Evolutionary conservation across 1,284 basidiomycete genomes (phyloP).

Genomic region (Pseudozyma tsukubaensis): DNA sequence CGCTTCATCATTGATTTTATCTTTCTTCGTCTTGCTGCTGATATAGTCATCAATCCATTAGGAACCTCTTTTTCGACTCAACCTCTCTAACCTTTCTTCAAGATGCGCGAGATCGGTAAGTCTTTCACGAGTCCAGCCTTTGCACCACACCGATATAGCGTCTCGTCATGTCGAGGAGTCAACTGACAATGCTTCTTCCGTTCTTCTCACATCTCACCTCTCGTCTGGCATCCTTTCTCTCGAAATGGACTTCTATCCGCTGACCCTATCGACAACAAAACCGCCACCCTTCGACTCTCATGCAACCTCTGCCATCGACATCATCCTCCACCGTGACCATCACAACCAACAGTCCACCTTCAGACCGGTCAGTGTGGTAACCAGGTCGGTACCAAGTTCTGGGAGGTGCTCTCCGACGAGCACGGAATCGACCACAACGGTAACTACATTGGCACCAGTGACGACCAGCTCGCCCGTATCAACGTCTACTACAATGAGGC

Average conservation of each 20-base stretch:
- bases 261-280: no score
- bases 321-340: background rate
- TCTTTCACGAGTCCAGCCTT: slow-evolving; percentile 1
- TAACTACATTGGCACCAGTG: slow-evolving; percentile 87
- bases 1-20: background rate
- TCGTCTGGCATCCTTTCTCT: no score
- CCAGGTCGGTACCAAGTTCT: slow-evolving; percentile 85
- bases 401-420: slow-evolving; percentile 96
- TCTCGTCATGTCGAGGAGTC: background rate
- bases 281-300: no score
- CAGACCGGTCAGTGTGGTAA: slow-evolving; percentile 70
- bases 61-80: slow-evolving; percentile 21
- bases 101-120: slow-evolving; percentile 59
- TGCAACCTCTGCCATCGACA: background rate
- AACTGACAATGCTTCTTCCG: slow-evolving; percentile 5
- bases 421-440: slow-evolving; percentile 94
- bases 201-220: no score
- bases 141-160: no score
- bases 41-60: slow-evolving; percentile 22
- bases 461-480: slow-evolving; percentile 97
- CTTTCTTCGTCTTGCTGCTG: background rate
- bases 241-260: no score
- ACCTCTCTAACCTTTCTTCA: slow-evolving; percentile 37
- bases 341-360: slow-evolving; percentile 61
- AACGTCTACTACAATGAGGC: slow-evolving; percentile 69